Conservation (phyloP, 2,329 filamentous ascomycete species). For the Sporothrix luriei region DNA sequence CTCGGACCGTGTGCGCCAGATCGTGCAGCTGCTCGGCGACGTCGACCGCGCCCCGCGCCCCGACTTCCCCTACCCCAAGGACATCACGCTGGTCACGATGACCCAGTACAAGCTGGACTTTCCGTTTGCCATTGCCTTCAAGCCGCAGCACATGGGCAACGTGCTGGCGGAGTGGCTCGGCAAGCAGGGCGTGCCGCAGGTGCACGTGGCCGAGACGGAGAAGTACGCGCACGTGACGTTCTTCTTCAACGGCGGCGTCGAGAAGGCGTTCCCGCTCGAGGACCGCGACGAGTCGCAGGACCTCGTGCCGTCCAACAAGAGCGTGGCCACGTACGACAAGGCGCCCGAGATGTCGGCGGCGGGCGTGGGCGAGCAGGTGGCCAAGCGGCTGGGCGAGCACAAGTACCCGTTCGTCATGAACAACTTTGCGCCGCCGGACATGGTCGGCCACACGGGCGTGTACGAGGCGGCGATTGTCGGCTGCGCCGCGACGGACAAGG, state of each 20-base stretch:
- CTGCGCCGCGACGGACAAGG: slow-evolving; percentile 84
- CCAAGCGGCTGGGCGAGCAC: slow-evolving; percentile 80
- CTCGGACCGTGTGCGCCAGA: slow-evolving; percentile 93
- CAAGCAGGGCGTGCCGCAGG: slow-evolving; percentile 87
- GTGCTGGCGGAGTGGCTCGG: slow-evolving; percentile 97
- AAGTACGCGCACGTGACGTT: slow-evolving; percentile 99
- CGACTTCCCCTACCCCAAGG: slow-evolving; percentile 89
- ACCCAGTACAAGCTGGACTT: slow-evolving; percentile 97
- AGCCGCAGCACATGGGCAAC: slow-evolving; percentile 94
- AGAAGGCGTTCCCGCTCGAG: slow-evolving; percentile 93
- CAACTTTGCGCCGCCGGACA: slow-evolving; percentile 99
- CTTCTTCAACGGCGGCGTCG: slow-evolving; percentile 99
- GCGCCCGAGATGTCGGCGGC: slow-evolving; percentile 95
- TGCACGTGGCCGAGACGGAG: slow-evolving; percentile 96
- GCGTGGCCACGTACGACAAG: slow-evolving; percentile 89
- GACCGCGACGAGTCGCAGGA: slow-evolving; percentile 79
- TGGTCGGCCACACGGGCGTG: slow-evolving; percentile 98
- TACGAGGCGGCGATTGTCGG: slow-evolving; percentile 91
- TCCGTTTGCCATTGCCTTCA: slow-evolving; percentile 88
- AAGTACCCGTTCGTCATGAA: slow-evolving; percentile 98
- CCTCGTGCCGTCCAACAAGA: slow-evolving; percentile 83
- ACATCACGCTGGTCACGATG: slow-evolving; percentile 89
- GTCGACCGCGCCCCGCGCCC: slow-evolving; percentile 88
- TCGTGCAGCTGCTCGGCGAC: slow-evolving; percentile 90
- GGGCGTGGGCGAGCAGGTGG: slow-evolving; percentile 84